These are phyloP conservation scores for Saraca asoca DNA, from an alignment of 331 rosid species.

Conservation along the genomic window DNA sequence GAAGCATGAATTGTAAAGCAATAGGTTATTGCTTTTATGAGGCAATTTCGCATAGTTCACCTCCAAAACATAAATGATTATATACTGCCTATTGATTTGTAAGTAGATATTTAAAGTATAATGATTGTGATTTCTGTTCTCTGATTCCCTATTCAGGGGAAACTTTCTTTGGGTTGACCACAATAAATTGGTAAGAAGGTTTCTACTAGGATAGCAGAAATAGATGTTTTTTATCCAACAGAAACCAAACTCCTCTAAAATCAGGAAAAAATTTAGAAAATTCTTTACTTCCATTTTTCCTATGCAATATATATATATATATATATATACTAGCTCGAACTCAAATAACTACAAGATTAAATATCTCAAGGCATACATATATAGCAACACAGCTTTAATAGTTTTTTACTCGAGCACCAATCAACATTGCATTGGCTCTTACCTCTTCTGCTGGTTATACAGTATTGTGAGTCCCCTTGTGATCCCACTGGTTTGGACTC, in stretches of 20 bases:
- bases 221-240: neutral
- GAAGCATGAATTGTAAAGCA: too few species aligned
- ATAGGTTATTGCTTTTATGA: too few species aligned
- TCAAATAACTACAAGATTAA: constrained; percentile 6
- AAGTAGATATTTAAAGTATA: too few species aligned
- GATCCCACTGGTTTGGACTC: constrained; percentile 91
- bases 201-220: neutral
- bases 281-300: neutral
- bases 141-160: too few species aligned
- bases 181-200: neutral
- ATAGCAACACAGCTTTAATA: neutral
- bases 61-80: too few species aligned
- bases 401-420: neutral
- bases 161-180: constrained; percentile 1
- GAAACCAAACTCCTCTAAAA: constrained; percentile 14
- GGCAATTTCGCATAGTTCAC: too few species aligned
- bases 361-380: constrained; percentile 12
- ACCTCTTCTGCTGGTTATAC: constrained; percentile 77
- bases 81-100: too few species aligned
- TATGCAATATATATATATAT: neutral
- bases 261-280: neutral
- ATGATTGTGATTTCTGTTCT: too few species aligned
- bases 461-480: constrained; percentile 80
- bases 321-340: neutral
- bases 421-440: constrained; percentile 17